Percentiles rank a stretch among this genome's conserved stretches.
phyloP scores from a whole-genome alignment of 2,329 filamentous ascomycete species.

The Diaporthe amygdali region DNA sequence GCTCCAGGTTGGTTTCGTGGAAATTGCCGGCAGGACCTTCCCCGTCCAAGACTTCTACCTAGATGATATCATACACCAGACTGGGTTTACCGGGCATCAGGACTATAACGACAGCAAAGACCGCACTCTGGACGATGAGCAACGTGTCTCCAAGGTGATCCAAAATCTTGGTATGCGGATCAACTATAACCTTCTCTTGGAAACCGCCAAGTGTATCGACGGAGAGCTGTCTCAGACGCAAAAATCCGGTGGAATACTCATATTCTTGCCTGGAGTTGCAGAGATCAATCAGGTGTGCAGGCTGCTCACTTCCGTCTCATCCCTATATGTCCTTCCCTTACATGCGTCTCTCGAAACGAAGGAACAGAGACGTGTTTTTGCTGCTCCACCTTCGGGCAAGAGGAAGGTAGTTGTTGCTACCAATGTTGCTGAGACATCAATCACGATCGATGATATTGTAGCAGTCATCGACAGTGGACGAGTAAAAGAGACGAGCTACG shows the following conservation, averaged over 20 bases:
- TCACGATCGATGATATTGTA: constrained; percentile 97
- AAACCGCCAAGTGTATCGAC: constrained; percentile 84
- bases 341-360: constrained; percentile 89
- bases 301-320: constrained; percentile 64
- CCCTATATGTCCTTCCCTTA: constrained; percentile 80
- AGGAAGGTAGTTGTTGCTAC: constrained; percentile 94
- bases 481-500: constrained; percentile 96
- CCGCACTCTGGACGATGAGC: constrained; percentile 37
- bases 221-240: constrained; percentile 67
- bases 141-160: constrained; percentile 68
- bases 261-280: constrained; percentile 90
- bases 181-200: constrained; percentile 86
- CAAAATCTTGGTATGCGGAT: constrained; percentile 80
- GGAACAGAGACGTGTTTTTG: constrained; percentile 89
- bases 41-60: constrained; percentile 90
- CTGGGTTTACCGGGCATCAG: constrained; percentile 67
- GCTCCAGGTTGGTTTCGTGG: constrained; percentile 75
- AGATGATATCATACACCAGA: constrained; percentile 84
- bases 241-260: constrained; percentile 85
- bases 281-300: constrained; percentile 87
- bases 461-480: constrained; percentile 94
- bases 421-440: constrained; percentile 97
- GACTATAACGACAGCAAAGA: constrained; percentile 52
- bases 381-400: constrained; percentile 75
- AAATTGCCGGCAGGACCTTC: constrained; percentile 88